Conservation (phyloP, 306 rosid genomes). For the Elaeagnus macrophylla region DNA sequence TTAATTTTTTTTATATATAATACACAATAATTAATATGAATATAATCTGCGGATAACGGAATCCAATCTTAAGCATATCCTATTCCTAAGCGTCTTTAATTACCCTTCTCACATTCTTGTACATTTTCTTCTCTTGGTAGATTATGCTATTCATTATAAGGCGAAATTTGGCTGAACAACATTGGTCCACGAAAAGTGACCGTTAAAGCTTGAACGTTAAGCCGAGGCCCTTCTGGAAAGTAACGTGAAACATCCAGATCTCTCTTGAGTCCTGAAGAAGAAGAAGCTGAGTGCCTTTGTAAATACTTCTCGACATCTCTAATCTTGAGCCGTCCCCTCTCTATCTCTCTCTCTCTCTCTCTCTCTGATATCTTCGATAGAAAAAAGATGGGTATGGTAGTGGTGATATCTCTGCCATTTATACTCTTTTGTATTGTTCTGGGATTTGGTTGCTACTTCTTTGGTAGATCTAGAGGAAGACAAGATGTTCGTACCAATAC, state of each 20-base stretch:
- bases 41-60: no score
- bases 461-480: conserved; percentile 63
- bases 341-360: not conserved
- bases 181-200: conserved; percentile 32
- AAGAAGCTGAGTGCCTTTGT: not conserved
- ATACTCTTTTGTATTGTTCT: conserved; percentile 55
- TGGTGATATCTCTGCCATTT: conserved; percentile 77
- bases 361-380: not conserved
- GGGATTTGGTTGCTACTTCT: conserved; percentile 80
- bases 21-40: no score
- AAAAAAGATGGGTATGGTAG: conserved; percentile 67
- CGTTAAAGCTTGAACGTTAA: conserved; percentile 35
- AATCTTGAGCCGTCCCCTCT: conserved; percentile 1
- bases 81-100: no score
- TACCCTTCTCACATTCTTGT: no score
- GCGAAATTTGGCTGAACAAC: no score
- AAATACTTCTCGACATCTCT: conserved; percentile 1
- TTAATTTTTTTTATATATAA: no score
- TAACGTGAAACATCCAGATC: conserved; percentile 11
- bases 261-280: not conserved
- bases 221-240: conserved; percentile 20
- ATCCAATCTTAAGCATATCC: no score
- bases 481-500: conserved; percentile 42
- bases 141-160: no score
- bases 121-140: no score